These are phyloP conservation scores for Lentinula edodes DNA, from an alignment of 768 basidiomycete genomes.

Conservation along the genomic window DNA sequence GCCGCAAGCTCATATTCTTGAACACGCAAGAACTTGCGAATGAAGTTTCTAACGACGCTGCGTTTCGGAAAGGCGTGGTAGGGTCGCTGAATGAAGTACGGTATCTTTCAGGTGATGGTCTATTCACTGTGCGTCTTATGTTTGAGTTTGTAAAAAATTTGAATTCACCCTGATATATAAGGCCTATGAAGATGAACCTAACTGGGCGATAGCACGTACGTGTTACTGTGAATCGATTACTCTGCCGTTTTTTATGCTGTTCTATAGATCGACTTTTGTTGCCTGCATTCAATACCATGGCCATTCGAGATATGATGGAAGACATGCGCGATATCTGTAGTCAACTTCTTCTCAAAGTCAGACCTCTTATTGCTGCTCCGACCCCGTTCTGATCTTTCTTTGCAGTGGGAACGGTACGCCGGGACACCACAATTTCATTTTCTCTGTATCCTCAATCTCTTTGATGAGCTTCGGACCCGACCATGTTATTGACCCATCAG, in stretches of 20 bases:
- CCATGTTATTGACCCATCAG: conserved; percentile 33
- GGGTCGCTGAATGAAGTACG: conserved; percentile 29
- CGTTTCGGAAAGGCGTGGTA: conserved; percentile 32
- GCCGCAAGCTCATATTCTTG: conserved; percentile 20
- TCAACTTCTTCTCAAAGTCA: conserved; percentile 34
- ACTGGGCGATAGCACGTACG: conserved; percentile 41
- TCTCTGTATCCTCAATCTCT: neutral
- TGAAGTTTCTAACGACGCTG: conserved; percentile 36
- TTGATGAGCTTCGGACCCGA: conserved; percentile 34
- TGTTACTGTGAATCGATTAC: conserved; percentile 7
- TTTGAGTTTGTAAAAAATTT: neutral
- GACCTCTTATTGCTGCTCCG: neutral
- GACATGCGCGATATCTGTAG: conserved; percentile 40
- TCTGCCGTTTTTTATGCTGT: neutral
- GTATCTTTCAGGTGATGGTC: conserved; percentile 32
- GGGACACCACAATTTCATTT: neutral
- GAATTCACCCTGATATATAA: conserved; percentile 8
- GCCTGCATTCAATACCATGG: conserved; percentile 32
- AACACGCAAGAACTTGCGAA: conserved; percentile 31
- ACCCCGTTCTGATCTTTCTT: neutral
- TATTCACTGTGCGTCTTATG: conserved; percentile 27
- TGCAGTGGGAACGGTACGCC: conserved; percentile 31
- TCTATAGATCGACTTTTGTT: conserved; percentile 24
- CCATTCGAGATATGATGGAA: conserved; percentile 40
- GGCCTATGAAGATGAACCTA: conserved; percentile 36